Conservation (phyloP, 139 green algal genomes). For the Astrephomene gubernaculifera region DNA sequence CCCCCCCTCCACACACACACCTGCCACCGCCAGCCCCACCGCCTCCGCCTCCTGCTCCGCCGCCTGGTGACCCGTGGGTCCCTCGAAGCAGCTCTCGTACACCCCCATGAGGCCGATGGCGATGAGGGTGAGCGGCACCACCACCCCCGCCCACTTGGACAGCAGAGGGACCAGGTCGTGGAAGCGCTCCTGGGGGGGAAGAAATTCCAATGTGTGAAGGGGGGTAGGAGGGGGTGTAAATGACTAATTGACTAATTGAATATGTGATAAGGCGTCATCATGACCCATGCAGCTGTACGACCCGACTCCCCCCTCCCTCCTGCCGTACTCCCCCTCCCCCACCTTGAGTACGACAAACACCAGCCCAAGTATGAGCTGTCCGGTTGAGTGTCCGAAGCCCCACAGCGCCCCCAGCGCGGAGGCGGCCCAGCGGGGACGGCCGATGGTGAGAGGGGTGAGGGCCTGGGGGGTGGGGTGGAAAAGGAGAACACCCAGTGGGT, state of each 20-base stretch:
- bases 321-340: background rate
- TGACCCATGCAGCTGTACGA: too few species aligned
- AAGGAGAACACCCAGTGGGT: too few species aligned
- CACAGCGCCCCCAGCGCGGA: slow-evolving; percentile 94
- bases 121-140: slow-evolving; percentile 94
- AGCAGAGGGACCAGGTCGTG: slow-evolving; percentile 84
- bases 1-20: background rate
- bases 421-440: slow-evolving; percentile 75
- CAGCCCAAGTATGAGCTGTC: slow-evolving; percentile 96
- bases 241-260: too few species aligned
- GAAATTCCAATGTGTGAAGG: too few species aligned
- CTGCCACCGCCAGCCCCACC: slow-evolving; percentile 57
- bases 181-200: slow-evolving; percentile 67
- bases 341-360: slow-evolving; percentile 91
- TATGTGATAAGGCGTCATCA: too few species aligned
- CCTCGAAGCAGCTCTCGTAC: slow-evolving; percentile 85
- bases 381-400: slow-evolving; percentile 97
- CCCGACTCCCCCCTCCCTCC: background rate
- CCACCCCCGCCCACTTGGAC: slow-evolving; percentile 74
- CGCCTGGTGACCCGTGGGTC: slow-evolving; percentile 41
- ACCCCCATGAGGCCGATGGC: slow-evolving; percentile 92
- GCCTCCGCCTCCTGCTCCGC: slow-evolving; percentile 42
- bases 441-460: slow-evolving; percentile 96
- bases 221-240: too few species aligned
- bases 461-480: slow-evolving; percentile 72